Evolutionary conservation across 2,329 filamentous ascomycete species (phyloP).

Genomic region (Colletotrichum godetiae): DNA sequence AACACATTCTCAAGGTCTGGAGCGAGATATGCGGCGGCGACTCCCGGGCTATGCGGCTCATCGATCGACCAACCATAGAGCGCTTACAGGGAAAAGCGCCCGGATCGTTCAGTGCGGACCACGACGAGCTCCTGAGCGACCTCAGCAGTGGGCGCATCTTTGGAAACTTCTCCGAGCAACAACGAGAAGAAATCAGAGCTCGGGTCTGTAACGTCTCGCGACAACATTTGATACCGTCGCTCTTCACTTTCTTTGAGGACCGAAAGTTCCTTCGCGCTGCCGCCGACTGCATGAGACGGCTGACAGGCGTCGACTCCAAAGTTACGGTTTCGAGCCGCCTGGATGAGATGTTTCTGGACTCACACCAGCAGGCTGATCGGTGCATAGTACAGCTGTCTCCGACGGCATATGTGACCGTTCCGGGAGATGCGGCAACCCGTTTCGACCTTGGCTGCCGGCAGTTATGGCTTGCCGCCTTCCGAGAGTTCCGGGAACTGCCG

Average conservation of each 20-base stretch:
- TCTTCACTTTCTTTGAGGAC: slow-evolving; percentile 11
- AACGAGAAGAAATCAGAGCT: background rate
- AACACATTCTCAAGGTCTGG: slow-evolving; percentile 6
- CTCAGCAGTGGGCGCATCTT: slow-evolving; percentile 2
- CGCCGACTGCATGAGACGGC: background rate
- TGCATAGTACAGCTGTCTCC: background rate
- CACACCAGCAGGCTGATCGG: background rate
- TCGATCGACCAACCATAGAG: background rate
- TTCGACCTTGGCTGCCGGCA: slow-evolving; percentile 8
- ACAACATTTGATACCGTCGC: background rate
- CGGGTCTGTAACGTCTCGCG: background rate
- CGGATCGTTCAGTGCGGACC: background rate
- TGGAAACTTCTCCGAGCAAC: background rate
- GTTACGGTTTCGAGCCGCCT: background rate
- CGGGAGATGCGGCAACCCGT: background rate
- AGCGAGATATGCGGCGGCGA: background rate
- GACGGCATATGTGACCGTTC: background rate
- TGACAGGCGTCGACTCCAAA: slow-evolving; percentile 4
- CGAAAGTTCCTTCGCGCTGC: slow-evolving; percentile 1
- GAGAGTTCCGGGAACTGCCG: slow-evolving; percentile 4
- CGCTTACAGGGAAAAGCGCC: background rate
- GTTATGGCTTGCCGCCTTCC: slow-evolving; percentile 8
- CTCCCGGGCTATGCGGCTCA: background rate
- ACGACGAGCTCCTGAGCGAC: background rate
- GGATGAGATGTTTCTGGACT: background rate